Evolutionary conservation across 176 grass and related monocot genomes (phyloP), one percentile per base, ranked within the genome.

Genomic region (Ensete glaucum): DNA sequence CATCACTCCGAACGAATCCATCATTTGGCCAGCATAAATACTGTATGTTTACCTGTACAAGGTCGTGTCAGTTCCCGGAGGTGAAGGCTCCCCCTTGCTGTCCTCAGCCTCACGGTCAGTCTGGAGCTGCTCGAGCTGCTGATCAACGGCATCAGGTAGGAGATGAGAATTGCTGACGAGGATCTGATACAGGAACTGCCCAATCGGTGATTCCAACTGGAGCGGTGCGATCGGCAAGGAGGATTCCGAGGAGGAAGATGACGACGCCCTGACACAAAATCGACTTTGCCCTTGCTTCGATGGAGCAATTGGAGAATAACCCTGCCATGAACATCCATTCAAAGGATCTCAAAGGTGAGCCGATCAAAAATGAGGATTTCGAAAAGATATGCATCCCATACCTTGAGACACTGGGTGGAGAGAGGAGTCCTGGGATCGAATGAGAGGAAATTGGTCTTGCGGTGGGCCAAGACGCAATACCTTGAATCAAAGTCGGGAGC

Each of bases 111-210:
- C 85, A 1, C 71, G 87, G 72, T 83, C 82, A 1, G 71, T 91
- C 75, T 88, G 82, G 57, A 93, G 90, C 78, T 93, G 86, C 80
- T 93, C 83, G 23, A 96, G 90, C 84, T 96, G 90, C 64, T 92
- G 86, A 76, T 99, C 95, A 49, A 83, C 95, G 12, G 95, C 90
- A 12, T 90, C 88, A 2, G 90, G 78, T 9, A 99, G 84, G 50
- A 99, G 86, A 82, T 99, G 90, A 20, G 95, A 91, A 84, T 99
- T 88, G 54, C 78, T 94, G 76, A 73, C 75, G n/a, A 99, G 77
- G 58, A 99, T 94, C 79, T 99, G 90, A 3, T 88, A 91, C 62
- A 99, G 83, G 34, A 99, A 87, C 84, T 94, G 86, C 67, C 95
- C 95, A 43, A 87, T 71, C 9, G 95, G 90, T 6, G 95, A 99